phyloP scores from a whole-genome alignment of 352 stramenopile genomes.

The Pythium myriotylum region DNA sequence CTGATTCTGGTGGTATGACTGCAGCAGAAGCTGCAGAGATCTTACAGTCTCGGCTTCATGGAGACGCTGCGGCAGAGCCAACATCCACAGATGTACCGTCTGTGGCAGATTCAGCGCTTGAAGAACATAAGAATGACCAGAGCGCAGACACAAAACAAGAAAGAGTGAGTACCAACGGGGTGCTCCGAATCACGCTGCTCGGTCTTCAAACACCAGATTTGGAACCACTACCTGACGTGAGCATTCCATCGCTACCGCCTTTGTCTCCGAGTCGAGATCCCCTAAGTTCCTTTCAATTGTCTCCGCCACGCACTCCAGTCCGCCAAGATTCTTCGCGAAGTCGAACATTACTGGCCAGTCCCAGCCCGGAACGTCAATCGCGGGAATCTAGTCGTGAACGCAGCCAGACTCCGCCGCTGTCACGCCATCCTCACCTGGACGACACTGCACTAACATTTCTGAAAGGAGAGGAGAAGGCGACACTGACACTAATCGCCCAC shows the following conservation, averaged over 20 bases:
- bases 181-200: slow-evolving; percentile 19
- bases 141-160: neutral
- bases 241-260: neutral
- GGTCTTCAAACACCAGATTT: slow-evolving; percentile 9
- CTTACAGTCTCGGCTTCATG: neutral
- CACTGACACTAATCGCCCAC: slow-evolving; percentile 65
- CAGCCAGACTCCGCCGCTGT: neutral
- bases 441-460: slow-evolving; percentile 41
- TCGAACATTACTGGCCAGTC: neutral
- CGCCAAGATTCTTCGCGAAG: slow-evolving; percentile 1
- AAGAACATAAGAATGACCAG: neutral
- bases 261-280: neutral
- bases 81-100: neutral
- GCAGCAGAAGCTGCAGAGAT: neutral
- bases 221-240: neutral
- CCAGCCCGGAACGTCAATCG: neutral
- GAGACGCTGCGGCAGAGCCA: neutral
- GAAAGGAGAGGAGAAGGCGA: slow-evolving; percentile 61
- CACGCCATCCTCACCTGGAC: slow-evolving; percentile 24
- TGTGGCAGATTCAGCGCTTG: neutral
- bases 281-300: neutral
- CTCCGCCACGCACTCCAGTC: slow-evolving; percentile 11
- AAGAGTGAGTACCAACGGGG: neutral
- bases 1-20: slow-evolving; percentile 9
- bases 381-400: slow-evolving; percentile 5